These are phyloP conservation scores for Hirsutella rhossiliensis DNA, from an alignment of 2,329 filamentous ascomycete genomes.

Conservation along the genomic window DNA sequence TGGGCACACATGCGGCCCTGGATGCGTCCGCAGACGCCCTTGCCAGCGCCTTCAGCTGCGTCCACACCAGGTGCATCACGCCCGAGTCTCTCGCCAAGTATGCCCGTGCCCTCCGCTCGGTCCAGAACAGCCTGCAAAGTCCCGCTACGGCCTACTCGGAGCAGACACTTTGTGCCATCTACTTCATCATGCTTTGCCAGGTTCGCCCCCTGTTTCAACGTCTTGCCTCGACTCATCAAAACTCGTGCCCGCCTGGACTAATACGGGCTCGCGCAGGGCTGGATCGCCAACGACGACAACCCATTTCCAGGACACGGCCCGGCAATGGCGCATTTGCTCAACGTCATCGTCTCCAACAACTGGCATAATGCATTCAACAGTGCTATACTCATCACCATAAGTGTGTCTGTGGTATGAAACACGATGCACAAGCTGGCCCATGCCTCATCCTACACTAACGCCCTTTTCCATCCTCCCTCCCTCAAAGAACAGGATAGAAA, in stretches of 20 bases:
- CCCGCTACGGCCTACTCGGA: constrained; percentile 13
- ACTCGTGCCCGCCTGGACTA: not conserved
- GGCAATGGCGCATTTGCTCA: constrained; percentile 19
- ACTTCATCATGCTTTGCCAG: constrained; percentile 23
- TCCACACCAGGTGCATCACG: constrained; percentile 10
- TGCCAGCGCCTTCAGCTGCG: constrained; percentile 11
- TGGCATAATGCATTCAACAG: constrained; percentile 15
- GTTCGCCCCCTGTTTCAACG: constrained; percentile 7
- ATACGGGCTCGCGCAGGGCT: constrained; percentile 9
- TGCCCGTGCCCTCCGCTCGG: constrained; percentile 14
- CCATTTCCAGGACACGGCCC: constrained; percentile 16
- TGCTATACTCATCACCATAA: constrained; percentile 17
- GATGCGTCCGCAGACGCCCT: constrained; percentile 24
- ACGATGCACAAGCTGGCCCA: not conserved
- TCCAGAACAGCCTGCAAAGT: constrained; percentile 15
- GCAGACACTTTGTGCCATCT: constrained; percentile 24
- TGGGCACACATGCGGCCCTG: constrained; percentile 32
- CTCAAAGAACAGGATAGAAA: too few species aligned
- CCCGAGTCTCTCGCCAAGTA: constrained; percentile 16
- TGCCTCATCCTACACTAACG: too few species aligned
- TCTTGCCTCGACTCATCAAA: not conserved
- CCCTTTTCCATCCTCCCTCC: too few species aligned
- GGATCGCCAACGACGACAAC: constrained; percentile 16
- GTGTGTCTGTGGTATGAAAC: constrained; percentile 17
- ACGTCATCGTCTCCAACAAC: constrained; percentile 10